A percentile compares a stretch with the other conserved stretches of the same genome.
phyloP scores from a whole-genome alignment of 345 rosid species.

The Erodium maritimum region DNA sequence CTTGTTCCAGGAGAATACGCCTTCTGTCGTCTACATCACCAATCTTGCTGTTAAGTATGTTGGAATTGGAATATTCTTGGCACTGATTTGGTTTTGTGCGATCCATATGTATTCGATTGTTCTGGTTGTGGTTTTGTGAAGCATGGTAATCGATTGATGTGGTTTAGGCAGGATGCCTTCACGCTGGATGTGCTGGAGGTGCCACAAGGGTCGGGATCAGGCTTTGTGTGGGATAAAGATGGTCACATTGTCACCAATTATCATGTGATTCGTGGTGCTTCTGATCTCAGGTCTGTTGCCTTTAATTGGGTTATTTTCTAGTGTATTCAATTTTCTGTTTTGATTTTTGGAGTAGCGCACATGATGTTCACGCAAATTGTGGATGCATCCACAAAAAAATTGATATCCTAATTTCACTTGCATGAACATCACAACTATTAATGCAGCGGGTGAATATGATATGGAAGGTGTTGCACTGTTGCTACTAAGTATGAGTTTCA shows the following conservation, averaged over 20 bases:
- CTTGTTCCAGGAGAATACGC: conserved; percentile 85
- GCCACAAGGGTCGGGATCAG: conserved; percentile 95
- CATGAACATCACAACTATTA: too few relatives aligned
- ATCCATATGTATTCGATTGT: background rate
- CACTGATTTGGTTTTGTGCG: too few relatives aligned
- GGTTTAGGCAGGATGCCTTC: conserved; percentile 77
- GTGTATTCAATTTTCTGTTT: background rate
- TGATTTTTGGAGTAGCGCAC: background rate
- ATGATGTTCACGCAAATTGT: too few relatives aligned
- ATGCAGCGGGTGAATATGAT: too few relatives aligned
- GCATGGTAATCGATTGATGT: background rate
- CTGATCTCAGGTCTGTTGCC: conserved; percentile 69
- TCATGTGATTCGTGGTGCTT: conserved; percentile 95
- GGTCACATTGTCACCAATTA: conserved; percentile 90
- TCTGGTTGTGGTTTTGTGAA: background rate
- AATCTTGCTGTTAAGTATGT: conserved; percentile 70
- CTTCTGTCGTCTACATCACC: conserved; percentile 93
- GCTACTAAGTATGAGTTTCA: background rate
- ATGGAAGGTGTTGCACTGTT: too few relatives aligned
- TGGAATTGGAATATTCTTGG: background rate
- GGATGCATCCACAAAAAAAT: background rate
- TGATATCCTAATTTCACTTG: too few relatives aligned
- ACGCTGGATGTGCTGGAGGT: conserved; percentile 93
- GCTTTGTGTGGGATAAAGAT: conserved; percentile 79
- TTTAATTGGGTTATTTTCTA: background rate